Percentiles rank a stretch among this genome's conserved stretches.
These are phyloP conservation scores for Xylariaceae sp. DNA, from an alignment of 2,329 filamentous ascomycete genomes.

Conservation along the genomic window DNA sequence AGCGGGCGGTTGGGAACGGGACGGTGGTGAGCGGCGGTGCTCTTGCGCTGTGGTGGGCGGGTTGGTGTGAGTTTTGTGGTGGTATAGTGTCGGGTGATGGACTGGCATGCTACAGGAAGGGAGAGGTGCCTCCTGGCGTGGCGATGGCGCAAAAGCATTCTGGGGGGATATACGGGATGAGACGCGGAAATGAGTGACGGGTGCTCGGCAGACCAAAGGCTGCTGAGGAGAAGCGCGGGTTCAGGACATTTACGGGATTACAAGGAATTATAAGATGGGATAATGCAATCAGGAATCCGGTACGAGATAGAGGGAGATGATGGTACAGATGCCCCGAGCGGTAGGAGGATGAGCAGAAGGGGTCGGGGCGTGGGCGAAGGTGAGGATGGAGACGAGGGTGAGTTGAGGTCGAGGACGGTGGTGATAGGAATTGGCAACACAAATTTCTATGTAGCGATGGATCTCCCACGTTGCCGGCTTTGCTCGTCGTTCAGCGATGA, in stretches of 20 bases:
- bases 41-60: slow-evolving; percentile 21
- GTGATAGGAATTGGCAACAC: no score
- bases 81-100: background rate
- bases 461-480: no score
- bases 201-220: slow-evolving; percentile 22
- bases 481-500: no score
- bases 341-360: no score
- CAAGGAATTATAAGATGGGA: no score
- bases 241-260: slow-evolving; percentile 23
- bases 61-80: background rate
- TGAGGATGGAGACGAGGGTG: no score
- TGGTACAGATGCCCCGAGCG: no score
- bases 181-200: slow-evolving; percentile 5
- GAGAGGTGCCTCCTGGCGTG: slow-evolving; percentile 23
- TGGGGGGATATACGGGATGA: slow-evolving; percentile 9
- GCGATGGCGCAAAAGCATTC: slow-evolving; percentile 28
- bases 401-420: no score
- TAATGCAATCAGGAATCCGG: no score
- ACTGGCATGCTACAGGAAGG: slow-evolving; percentile 1
- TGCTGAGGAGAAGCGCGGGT: slow-evolving; percentile 13
- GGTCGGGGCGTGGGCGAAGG: no score
- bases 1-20: slow-evolving; percentile 21
- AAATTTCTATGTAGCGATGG: no score
- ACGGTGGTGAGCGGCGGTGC: slow-evolving; percentile 15
- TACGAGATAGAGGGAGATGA: no score